These are phyloP conservation scores for Colletotrichum tropicicola DNA, from an alignment of 2,329 filamentous ascomycete genomes.

Conservation along the genomic window DNA sequence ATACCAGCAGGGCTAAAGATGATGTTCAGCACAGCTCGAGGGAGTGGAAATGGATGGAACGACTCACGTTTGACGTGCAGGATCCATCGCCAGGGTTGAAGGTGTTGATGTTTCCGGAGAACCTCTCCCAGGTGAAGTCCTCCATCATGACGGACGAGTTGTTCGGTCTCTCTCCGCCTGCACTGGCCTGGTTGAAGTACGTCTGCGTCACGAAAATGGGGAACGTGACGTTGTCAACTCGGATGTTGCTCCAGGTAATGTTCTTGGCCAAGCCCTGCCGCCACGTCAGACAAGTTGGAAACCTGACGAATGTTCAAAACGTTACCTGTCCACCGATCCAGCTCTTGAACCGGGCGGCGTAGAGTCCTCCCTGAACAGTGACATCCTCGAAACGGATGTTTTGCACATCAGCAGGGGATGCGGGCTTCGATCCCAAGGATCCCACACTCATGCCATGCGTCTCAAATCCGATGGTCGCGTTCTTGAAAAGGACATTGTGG, in stretches of 20 bases:
- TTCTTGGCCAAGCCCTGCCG: conserved; percentile 48
- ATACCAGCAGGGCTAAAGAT: conserved; percentile 51
- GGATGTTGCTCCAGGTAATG: conserved; percentile 53
- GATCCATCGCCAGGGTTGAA: conserved; percentile 51
- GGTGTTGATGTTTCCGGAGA: conserved; percentile 51
- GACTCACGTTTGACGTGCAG: conserved; percentile 43
- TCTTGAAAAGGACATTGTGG: conserved; percentile 46
- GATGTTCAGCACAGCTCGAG: background rate
- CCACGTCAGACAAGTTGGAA: background rate
- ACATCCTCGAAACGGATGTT: conserved; percentile 52
- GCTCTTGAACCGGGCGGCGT: conserved; percentile 53
- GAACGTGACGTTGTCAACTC: conserved; percentile 52
- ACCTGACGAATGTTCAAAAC: background rate
- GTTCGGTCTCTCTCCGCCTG: conserved; percentile 42
- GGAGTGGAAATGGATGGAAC: background rate
- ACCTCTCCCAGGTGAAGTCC: conserved; percentile 50
- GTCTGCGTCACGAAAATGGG: conserved; percentile 56
- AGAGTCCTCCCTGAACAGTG: conserved; percentile 50
- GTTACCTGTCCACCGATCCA: conserved; percentile 46
- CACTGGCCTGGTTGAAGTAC: conserved; percentile 48
- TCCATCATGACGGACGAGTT: conserved; percentile 51
- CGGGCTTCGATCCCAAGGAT: conserved; percentile 45
- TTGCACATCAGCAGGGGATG: conserved; percentile 42
- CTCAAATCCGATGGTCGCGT: conserved; percentile 51
- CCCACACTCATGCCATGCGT: conserved; percentile 54